Evolutionary conservation across 805 yeast species (phyloP).

Genomic region (Yamadazyma scolyti): DNA sequence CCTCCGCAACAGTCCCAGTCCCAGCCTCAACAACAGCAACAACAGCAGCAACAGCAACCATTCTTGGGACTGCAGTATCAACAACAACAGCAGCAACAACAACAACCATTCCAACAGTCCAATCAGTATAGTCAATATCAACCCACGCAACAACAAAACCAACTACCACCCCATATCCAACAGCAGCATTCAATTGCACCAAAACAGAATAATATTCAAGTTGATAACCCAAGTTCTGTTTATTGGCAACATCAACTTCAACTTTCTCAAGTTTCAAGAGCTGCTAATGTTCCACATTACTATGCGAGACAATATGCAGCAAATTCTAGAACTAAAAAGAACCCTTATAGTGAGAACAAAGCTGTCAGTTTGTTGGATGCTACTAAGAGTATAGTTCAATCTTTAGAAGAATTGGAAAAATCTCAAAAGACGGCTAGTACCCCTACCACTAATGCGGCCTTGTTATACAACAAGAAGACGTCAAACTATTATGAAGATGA

Average conservation of each 20-base stretch:
- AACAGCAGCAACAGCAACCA: slow-evolving; percentile 12
- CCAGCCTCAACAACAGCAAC: slow-evolving; percentile 15
- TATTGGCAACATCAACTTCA: slow-evolving; percentile 81
- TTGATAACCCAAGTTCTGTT: slow-evolving; percentile 40
- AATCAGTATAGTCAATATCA: slow-evolving; percentile 21
- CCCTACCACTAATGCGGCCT: slow-evolving; percentile 33
- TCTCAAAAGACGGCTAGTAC: slow-evolving; percentile 23
- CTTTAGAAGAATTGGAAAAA: slow-evolving; percentile 42
- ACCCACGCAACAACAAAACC: slow-evolving; percentile 12
- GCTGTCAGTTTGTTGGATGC: slow-evolving; percentile 39
- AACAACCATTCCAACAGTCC: slow-evolving; percentile 20
- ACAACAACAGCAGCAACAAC: slow-evolving; percentile 23
- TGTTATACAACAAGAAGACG: slow-evolving; percentile 41
- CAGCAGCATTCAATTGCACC: slow-evolving; percentile 2
- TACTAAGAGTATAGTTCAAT: slow-evolving; percentile 32
- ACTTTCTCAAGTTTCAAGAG: slow-evolving; percentile 66
- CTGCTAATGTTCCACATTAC: slow-evolving; percentile 64
- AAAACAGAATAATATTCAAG: slow-evolving; percentile 13
- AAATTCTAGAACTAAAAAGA: slow-evolving; percentile 48
- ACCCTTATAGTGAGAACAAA: slow-evolving; percentile 34
- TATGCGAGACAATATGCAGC: slow-evolving; percentile 84
- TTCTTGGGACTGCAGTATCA: slow-evolving; percentile 21
- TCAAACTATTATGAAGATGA: slow-evolving; percentile 51
- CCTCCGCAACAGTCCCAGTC: slow-evolving; percentile 1
- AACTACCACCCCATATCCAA: slow-evolving; percentile 4